These are phyloP conservation scores for Diversispora epigaea DNA, from an alignment of 192 early-diverging fungal species.

Conservation along the genomic window DNA sequence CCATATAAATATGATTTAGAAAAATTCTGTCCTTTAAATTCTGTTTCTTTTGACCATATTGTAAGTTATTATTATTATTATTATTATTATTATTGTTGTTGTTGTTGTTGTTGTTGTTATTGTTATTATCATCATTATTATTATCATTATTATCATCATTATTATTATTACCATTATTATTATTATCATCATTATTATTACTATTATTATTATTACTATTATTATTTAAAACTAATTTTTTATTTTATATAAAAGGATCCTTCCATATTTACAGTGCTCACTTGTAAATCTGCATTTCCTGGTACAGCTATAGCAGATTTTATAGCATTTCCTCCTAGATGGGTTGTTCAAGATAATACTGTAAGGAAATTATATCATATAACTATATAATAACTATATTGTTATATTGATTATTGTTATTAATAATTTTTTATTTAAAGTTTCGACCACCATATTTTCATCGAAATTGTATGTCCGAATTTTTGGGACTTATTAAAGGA, in stretches of 20 bases:
- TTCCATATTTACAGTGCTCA: conserved; percentile 96
- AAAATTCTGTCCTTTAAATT: conserved; percentile 81
- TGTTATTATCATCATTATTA: conserved; percentile 10
- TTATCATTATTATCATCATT: neutral
- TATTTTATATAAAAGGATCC: conserved; percentile 67
- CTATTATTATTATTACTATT: neutral
- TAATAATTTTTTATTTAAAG: conserved; percentile 25
- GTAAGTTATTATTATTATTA: conserved; percentile 40
- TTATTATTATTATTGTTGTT: conserved; percentile 15
- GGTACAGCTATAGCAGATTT: conserved; percentile 91
- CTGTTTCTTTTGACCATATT: conserved; percentile 87
- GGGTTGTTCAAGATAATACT: conserved; percentile 88
- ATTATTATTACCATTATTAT: neutral
- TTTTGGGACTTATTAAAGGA: conserved; percentile 94
- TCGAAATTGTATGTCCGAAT: conserved; percentile 97
- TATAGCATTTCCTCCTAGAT: conserved; percentile 95
- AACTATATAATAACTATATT: neutral
- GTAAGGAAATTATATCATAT: conserved; percentile 45
- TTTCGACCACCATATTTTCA: conserved; percentile 96
- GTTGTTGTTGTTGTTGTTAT: too few relatives aligned
- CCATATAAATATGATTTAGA: conserved; percentile 92
- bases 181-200: conserved; percentile 1
- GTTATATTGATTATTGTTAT: neutral
- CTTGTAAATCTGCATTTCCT: conserved; percentile 81
- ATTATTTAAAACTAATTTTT: neutral